phyloP scores from a whole-genome alignment of 2,329 filamentous ascomycete genomes.

The Pezicula carpinea region DNA sequence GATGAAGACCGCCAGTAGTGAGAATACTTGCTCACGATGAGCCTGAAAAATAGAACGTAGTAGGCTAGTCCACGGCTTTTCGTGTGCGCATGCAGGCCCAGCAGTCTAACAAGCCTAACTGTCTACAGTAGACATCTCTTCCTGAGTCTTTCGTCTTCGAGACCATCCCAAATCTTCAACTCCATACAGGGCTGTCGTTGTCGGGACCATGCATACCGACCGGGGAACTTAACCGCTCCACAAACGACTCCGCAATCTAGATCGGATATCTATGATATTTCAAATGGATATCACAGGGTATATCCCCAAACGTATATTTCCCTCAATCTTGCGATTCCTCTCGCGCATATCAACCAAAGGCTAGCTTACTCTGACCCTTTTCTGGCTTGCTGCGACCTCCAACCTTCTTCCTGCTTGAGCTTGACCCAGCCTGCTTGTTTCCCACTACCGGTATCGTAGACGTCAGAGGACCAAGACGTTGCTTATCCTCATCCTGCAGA shows the following conservation, averaged over 20 bases:
- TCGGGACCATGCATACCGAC: background rate
- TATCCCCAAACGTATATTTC: background rate
- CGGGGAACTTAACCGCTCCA: background rate
- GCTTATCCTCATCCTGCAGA: slow-evolving; percentile 53
- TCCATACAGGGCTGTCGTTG: background rate
- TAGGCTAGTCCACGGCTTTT: too few species aligned
- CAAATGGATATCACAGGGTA: too few species aligned
- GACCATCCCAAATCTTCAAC: background rate
- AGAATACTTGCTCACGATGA: too few species aligned
- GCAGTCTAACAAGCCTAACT: too few species aligned
- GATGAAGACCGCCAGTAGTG: too few species aligned
- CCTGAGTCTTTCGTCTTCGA: too few species aligned
- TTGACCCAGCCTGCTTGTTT: slow-evolving; percentile 27
- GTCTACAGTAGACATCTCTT: too few species aligned
- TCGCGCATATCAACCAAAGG: slow-evolving; percentile 38
- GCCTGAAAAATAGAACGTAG: too few species aligned
- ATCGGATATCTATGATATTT: too few species aligned
- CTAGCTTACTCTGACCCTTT: slow-evolving; percentile 56
- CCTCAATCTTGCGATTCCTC: slow-evolving; percentile 1
- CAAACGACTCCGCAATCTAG: background rate
- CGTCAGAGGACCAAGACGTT: slow-evolving; percentile 17
- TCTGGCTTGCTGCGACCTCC: slow-evolving; percentile 32
- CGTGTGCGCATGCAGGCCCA: too few species aligned
- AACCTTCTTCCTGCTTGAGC: slow-evolving; percentile 24
- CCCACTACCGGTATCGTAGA: slow-evolving; percentile 3